phyloP scores from a whole-genome alignment of 2,329 filamentous ascomycete genomes.

The Mycocentrospora acerina region DNA sequence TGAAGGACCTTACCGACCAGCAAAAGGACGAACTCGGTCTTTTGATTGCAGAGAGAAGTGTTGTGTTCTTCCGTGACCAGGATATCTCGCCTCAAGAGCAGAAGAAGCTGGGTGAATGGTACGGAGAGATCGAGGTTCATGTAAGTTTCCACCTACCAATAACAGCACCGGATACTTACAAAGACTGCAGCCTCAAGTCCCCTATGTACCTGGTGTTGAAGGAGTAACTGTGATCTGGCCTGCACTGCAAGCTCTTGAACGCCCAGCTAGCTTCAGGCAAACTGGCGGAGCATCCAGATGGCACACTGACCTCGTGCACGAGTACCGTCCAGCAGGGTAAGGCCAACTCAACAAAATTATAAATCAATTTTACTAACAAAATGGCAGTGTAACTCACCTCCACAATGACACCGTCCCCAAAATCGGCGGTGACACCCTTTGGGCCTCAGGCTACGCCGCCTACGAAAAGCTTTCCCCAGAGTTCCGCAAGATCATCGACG shows the following conservation, averaged over 20 bases:
- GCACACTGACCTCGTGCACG: slow-evolving; percentile 72
- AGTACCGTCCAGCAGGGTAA: slow-evolving; percentile 65
- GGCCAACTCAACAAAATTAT: background rate
- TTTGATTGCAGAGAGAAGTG: slow-evolving; percentile 45
- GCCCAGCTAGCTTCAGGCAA: slow-evolving; percentile 62
- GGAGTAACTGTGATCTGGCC: slow-evolving; percentile 71
- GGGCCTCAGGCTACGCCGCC: slow-evolving; percentile 68
- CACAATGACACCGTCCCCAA: slow-evolving; percentile 69
- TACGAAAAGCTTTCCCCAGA: slow-evolving; percentile 72
- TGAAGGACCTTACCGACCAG: slow-evolving; percentile 49
- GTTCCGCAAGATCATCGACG: slow-evolving; percentile 71
- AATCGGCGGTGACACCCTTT: slow-evolving; percentile 70
- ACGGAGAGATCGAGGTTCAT: slow-evolving; percentile 64
- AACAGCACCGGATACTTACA: background rate
- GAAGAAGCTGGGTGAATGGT: slow-evolving; percentile 35
- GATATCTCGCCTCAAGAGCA: slow-evolving; percentile 42
- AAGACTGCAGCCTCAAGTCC: slow-evolving; percentile 62
- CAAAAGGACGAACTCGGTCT: slow-evolving; percentile 55
- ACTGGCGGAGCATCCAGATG: slow-evolving; percentile 68
- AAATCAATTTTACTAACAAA: background rate
- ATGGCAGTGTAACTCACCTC: slow-evolving; percentile 61
- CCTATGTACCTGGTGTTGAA: slow-evolving; percentile 66
- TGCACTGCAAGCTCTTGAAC: slow-evolving; percentile 64
- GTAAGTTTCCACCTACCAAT: slow-evolving; percentile 47
- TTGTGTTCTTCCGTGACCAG: slow-evolving; percentile 55